Base-by-base conservation (phyloP, 257 asterid species). In the Solanum boliviense region DNA sequence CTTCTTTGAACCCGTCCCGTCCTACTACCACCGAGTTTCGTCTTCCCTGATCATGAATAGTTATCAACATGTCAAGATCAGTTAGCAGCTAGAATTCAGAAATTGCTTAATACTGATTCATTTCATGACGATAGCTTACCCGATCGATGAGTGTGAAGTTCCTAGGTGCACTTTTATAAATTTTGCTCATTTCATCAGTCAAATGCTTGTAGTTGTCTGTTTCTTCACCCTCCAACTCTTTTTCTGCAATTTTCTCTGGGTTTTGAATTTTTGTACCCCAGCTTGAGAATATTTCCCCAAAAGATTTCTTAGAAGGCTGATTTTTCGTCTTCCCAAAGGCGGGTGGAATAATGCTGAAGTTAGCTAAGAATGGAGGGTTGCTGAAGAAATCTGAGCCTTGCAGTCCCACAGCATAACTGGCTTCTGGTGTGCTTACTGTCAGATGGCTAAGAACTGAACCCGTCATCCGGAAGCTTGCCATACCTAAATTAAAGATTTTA, bases 401-500 rank as follows among this genome's bases (percentile, higher is more conserved):
- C 44, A 94, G 84, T 78, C 99, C 99, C 46, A 93, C 35, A 9
- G 97, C 95, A 48, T 92, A 94, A 27, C 93, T 91, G 76, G 98
- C 98, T 67, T 94, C 98, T 4, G 98, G 98, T 13, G 98, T 96
- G 92, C 99, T 96, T 65, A 91, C 93, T 1, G 93, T 86, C 32
- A 94, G 91, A 89, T 95, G 98, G 87, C 98, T 94, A 9, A 94
- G 70, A 87, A 93, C 29, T 11, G 93, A 93, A 23, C 99, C 99
- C 87, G 16, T 38, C 32, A 96, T 67, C 13, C 32, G 87, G 39
- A 94, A 75, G 32, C 95, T 83, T 41, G 91, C 86, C 60, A 85
- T 58, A 84, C 89, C 84, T 21, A 89, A 86, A 89, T 95, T 96
- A 5, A 90, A 86, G 38, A 94, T 89, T 16, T 84, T 9, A 39